These are phyloP conservation scores for Cladosporium sp. DNA, from an alignment of 2,329 filamentous ascomycete species.

Conservation along the genomic window DNA sequence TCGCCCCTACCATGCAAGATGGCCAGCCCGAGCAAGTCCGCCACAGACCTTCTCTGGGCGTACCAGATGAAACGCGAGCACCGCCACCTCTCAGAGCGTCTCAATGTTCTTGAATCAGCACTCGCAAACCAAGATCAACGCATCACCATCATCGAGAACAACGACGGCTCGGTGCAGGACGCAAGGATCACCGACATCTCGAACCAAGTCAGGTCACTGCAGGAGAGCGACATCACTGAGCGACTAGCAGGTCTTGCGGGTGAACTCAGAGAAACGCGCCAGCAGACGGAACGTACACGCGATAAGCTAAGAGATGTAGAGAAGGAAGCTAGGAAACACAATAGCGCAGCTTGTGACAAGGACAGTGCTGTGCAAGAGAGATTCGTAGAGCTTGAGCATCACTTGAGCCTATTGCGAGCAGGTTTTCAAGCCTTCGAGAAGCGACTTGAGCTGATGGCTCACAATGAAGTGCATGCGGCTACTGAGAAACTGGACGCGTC, in stretches of 20 bases:
- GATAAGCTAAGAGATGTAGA: background rate
- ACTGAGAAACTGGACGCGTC: background rate
- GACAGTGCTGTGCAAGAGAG: background rate
- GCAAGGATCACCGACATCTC: constrained; percentile 36
- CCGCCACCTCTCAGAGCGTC: constrained; percentile 25
- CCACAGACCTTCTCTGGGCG: constrained; percentile 31
- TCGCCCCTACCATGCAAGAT: background rate
- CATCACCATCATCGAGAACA: background rate
- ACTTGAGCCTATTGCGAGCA: background rate
- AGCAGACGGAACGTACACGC: background rate
- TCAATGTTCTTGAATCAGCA: constrained; percentile 27
- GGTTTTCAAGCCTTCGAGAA: background rate
- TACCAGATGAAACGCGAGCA: constrained; percentile 33
- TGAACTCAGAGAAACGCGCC: background rate
- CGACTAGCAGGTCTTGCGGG: constrained; percentile 2
- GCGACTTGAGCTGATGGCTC: background rate
- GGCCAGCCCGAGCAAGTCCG: constrained; percentile 11
- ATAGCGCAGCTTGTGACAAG: background rate
- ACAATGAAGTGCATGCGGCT: background rate
- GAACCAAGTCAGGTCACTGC: constrained; percentile 50
- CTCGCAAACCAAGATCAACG: background rate
- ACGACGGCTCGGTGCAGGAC: background rate
- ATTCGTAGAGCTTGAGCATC: background rate
- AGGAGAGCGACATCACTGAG: background rate
- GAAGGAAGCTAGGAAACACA: background rate